Conservation (phyloP, 78 protist species). For the Dictyostelium brefeldianum region DNA sequence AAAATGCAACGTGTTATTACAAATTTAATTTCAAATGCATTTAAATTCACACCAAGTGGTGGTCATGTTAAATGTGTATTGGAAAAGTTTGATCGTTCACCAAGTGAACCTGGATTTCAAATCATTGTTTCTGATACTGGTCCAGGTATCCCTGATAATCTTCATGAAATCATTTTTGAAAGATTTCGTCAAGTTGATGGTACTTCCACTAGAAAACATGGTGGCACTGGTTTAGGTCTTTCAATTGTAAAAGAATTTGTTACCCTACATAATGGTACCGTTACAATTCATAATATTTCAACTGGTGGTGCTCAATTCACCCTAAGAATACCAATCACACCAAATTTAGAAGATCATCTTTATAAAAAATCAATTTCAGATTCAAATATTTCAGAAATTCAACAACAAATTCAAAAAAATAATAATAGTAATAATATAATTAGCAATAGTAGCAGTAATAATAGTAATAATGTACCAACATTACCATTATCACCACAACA, state of each 20-base stretch:
- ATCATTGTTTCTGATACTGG: conserved; percentile 75
- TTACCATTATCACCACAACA: background rate
- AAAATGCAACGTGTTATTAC: conserved; percentile 64
- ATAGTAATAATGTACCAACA: background rate
- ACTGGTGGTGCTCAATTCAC: conserved; percentile 43
- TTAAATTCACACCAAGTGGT: conserved; percentile 78
- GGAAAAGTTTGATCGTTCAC: background rate
- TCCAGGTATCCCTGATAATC: conserved; percentile 59
- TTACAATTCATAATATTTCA: conserved; percentile 4
- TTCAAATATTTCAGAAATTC: conserved; percentile 8
- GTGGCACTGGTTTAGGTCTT: conserved; percentile 84
- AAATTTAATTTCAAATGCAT: conserved; percentile 72
- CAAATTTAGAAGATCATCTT: conserved; percentile 22
- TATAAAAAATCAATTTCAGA: conserved; percentile 52
- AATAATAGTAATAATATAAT: background rate
- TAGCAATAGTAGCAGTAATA: too few species aligned
- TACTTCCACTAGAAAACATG: conserved; percentile 47
- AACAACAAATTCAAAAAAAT: background rate
- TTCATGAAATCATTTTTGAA: conserved; percentile 57
- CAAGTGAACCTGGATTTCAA: conserved; percentile 12
- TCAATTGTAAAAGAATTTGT: conserved; percentile 81
- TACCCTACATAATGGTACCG: conserved; percentile 59
- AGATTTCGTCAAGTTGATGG: conserved; percentile 76
- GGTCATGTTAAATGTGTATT: conserved; percentile 21
- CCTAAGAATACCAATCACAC: conserved; percentile 34